Percentiles rank a stretch among this genome's conserved stretches.
These are phyloP conservation scores for Colletotrichum musicola DNA, from an alignment of 2,329 filamentous ascomycete species.

Conservation along the genomic window DNA sequence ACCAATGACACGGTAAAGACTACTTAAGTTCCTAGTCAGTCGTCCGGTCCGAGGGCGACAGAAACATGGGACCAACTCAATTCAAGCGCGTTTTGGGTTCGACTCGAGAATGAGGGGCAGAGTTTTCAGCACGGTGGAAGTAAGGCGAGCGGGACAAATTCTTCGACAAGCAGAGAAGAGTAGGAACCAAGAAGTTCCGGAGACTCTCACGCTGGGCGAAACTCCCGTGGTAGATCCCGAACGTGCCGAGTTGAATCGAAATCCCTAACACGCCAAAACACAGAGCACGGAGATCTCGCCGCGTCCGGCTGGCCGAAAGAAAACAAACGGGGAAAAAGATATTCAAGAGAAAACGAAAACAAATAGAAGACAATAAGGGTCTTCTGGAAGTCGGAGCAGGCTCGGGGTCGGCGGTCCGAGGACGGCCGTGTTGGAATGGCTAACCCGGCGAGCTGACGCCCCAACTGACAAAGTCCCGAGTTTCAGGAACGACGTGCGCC, in stretches of 20 bases:
- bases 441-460: conserved; percentile 8
- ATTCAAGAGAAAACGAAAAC: neutral
- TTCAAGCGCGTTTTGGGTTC: conserved; percentile 6
- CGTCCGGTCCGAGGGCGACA: neutral
- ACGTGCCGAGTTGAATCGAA: neutral
- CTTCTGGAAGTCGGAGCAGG: conserved; percentile 6
- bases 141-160: conserved; percentile 13
- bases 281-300: neutral
- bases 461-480: conserved; percentile 20
- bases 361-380: neutral
- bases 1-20: neutral
- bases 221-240: neutral
- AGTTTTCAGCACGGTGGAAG: conserved; percentile 8
- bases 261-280: conserved; percentile 2
- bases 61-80: conserved; percentile 35
- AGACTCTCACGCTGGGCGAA: too few relatives aligned
- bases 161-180: neutral
- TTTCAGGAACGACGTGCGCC: conserved; percentile 31
- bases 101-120: neutral
- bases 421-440: neutral
- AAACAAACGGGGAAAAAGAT: neutral
- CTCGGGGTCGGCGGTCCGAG: conserved; percentile 18
- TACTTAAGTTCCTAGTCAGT: neutral
- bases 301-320: neutral
- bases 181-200: too few relatives aligned